These are phyloP conservation scores for Pythium apleroticum DNA, from an alignment of 352 stramenopile genomes.

Conservation along the genomic window DNA sequence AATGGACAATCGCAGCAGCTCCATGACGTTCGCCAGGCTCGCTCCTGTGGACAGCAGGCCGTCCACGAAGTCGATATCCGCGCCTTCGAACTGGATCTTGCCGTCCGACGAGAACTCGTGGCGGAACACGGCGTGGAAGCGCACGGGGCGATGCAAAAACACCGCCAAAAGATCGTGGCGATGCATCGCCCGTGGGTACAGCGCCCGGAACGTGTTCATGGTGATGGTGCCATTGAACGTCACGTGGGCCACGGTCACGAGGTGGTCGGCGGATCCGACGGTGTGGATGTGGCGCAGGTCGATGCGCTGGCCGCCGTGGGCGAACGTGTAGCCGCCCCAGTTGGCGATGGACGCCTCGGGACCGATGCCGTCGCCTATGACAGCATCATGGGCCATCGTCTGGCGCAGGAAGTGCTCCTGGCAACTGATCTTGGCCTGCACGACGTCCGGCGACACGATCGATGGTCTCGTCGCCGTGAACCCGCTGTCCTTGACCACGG, in stretches of 20 bases:
- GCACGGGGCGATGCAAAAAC: slow-evolving; percentile 21
- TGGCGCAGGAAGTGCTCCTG: slow-evolving; percentile 28
- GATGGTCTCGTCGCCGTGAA: neutral
- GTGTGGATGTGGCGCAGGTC: slow-evolving; percentile 12
- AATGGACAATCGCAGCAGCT: slow-evolving; percentile 23
- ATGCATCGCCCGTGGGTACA: slow-evolving; percentile 22
- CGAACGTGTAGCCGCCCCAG: slow-evolving; percentile 22
- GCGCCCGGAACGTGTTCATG: slow-evolving; percentile 21
- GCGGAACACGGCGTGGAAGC: slow-evolving; percentile 20
- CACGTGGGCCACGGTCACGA: slow-evolving; percentile 22
- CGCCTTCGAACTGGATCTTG: slow-evolving; percentile 25
- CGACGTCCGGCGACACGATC: slow-evolving; percentile 22
- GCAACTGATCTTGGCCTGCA: slow-evolving; percentile 22
- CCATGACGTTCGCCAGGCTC: slow-evolving; percentile 12
- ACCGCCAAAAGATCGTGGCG: slow-evolving; percentile 19
- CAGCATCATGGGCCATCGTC: slow-evolving; percentile 15
- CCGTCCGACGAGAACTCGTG: slow-evolving; percentile 25
- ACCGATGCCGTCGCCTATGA: slow-evolving; percentile 16
- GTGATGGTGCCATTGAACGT: slow-evolving; percentile 25
- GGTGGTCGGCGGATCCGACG: slow-evolving; percentile 19
- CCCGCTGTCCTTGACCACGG: neutral
- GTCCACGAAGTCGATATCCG: slow-evolving; percentile 22
- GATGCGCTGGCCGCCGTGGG: slow-evolving; percentile 18
- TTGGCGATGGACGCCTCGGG: slow-evolving; percentile 24
- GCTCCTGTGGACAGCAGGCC: slow-evolving; percentile 18